Base-by-base conservation (phyloP, 2,329 filamentous ascomycete genomes). In the Chaetomiaceae sp. region DNA sequence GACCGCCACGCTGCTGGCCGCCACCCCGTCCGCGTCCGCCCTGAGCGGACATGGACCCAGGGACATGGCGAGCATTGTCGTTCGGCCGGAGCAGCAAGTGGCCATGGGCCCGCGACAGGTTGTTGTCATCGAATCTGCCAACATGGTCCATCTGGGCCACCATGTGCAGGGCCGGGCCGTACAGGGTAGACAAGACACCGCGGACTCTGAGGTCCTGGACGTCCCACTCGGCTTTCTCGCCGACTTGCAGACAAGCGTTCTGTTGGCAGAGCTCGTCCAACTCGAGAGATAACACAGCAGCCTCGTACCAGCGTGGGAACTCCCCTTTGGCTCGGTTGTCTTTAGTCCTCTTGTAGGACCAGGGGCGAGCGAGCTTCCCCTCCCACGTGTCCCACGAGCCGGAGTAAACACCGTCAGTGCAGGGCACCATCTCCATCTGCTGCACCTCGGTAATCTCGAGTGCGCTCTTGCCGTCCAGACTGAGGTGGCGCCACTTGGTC, bases 111-210 rank as follows among this genome's bases (percentile, higher is more conserved):
- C 31, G 15, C 15, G 50, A 43, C 22, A 47, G 29, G 9, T 34
- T n/a, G 36, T 60, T 60, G 39, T 58, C 49, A 20, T 60, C 54
- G 23, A 43, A 38, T 6, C 51, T 59, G 7, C 68, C 68, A 3
- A 69, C 61, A 2, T 62, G 60, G 40, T 69, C 65, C 62, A 70
- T 69, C 46, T 58, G 42, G 46, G 57, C 58, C 19, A 68, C 54
- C 51, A 67, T 63, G 6, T 58, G 47, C 29, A 67, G 42, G 3
- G 66, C 66, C 6, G 63, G 63, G n/a, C 34, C 51, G 36, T 64
- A 64, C 2, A 65, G 51, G 0, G 59, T 52, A 20, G 58, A 44
- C 2, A 63, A 56, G 40, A 65, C 53, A 1, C 55, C 61, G 11
- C 59, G 49, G 31, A 53, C 29, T n/a, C 38, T 38, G 1, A 63